A percentile compares a stretch with the other conserved stretches of the same genome.
Conservation (phyloP, 1,139 yeast species). For the Yamadazyma diddensiae region DNA sequence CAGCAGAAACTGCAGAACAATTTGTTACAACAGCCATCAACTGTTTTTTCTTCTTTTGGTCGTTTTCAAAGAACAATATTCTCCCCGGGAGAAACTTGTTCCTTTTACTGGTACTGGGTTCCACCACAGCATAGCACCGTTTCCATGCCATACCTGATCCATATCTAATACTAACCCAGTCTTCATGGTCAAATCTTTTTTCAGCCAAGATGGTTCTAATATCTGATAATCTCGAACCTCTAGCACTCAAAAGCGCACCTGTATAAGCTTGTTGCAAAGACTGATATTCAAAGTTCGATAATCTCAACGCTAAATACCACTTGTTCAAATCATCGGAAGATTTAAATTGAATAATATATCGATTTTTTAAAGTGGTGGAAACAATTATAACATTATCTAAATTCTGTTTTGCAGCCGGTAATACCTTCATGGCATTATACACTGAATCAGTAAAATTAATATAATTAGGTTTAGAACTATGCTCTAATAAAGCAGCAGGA, state of each 20-base stretch:
- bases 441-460: conserved; percentile 89
- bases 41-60: conserved; percentile 64
- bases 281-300: conserved; percentile 75
- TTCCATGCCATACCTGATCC: conserved; percentile 99
- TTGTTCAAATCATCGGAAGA: conserved; percentile 49
- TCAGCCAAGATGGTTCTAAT: conserved; percentile 82
- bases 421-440: conserved; percentile 65
- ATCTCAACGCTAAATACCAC: conserved; percentile 83
- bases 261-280: conserved; percentile 92
- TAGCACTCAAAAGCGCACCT: conserved; percentile 84
- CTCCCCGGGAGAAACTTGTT: conserved; percentile 50
- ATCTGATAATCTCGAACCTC: conserved; percentile 84
- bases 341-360: conserved; percentile 77
- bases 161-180: conserved; percentile 91
- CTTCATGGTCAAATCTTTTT: conserved; percentile 83
- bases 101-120: conserved; percentile 57
- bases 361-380: conserved; percentile 85
- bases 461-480: conserved; percentile 76
- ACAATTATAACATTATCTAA: conserved; percentile 78
- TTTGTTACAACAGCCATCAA: conserved; percentile 77
- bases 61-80: conserved; percentile 64
- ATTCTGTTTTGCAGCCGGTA: conserved; percentile 63
- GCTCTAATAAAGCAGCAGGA: conserved; percentile 50
- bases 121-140: conserved; percentile 88
- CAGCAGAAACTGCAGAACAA: conserved; percentile 79